Base-by-base conservation (phyloP, 1,139 yeast genomes). In the Debaryomyces sp. region DNA sequence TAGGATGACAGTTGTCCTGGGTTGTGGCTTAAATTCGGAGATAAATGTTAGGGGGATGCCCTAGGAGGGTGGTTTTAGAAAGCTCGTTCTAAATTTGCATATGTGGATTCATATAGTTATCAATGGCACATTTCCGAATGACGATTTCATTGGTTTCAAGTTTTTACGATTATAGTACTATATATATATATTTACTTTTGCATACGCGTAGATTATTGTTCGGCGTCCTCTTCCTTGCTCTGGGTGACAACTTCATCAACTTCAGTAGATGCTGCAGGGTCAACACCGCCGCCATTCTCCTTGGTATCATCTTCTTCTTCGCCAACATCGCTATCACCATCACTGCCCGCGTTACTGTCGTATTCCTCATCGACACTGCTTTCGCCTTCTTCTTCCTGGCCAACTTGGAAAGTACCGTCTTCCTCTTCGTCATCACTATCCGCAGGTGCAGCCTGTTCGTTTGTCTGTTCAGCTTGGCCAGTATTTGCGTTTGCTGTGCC, bases 351-450 rank as follows among this genome's bases (percentile, higher is more conserved):
- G 42, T 59, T 61, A 53, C 70, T 64, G 45, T 65, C 68, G 37
- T 50, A 64, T 41, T 65, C 72, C 56, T 59, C 73, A 41, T 58
- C 73, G 7, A 66, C 69, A 40, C 67, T 61, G 13, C 54, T 67
- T 18, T 58, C 70, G 27, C 59, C 71, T 3, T 61, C 73, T 39
- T 62, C 64, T 43, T 61, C 67, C 4, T 48, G 60, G 1, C 60
- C 68, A 12, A 56, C 71, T 30, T 64, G 63, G 47, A 61, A 64
- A 21, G 67, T 61, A 6, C 62, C 66, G 42, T 60, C 69, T n/a
- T 62, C 68, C 17, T 58, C 62, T 4, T 65, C 67, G 6, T 59
- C 67, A 10, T 62, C 65, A 33, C 67, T 71, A 12, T 53, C 61
- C 2, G 47, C 58, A 5, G 39, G 54, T 6, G 46, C 47, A 5